These are phyloP conservation scores for Wickerhamomyces chaumierensis DNA, from an alignment of 805 yeast species.

Conservation along the genomic window DNA sequence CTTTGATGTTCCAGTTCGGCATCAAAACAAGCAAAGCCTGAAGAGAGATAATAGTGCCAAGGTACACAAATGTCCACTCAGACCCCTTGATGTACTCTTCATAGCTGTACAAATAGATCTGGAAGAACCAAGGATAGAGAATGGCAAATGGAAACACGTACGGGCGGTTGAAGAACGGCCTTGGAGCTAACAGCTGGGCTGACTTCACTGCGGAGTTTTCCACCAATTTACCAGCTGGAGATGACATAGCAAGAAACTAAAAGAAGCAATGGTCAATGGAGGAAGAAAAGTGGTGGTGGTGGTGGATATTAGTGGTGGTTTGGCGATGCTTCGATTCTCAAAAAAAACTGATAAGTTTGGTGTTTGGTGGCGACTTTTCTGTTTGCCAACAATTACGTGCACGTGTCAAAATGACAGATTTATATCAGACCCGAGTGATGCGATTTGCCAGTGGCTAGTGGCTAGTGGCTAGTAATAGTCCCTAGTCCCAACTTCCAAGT, in stretches of 20 bases:
- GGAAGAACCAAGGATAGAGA: conserved; percentile 62
- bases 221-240: conserved; percentile 33
- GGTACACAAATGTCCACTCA: conserved; percentile 92
- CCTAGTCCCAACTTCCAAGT: too few species aligned
- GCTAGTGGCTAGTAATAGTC: too few species aligned
- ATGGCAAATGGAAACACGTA: conserved; percentile 76
- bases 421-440: too few species aligned
- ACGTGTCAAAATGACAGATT: too few species aligned
- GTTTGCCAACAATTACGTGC: too few species aligned
- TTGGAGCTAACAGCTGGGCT: conserved; percentile 68
- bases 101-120: conserved; percentile 56
- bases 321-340: too few species aligned
- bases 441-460: too few species aligned
- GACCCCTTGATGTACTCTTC: conserved; percentile 77
- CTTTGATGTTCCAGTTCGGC: conserved; percentile 86
- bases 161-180: conserved; percentile 49
- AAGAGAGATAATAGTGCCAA: conserved; percentile 60
- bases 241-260: not conserved
- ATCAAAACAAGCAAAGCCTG: conserved; percentile 73
- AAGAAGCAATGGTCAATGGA: not conserved
- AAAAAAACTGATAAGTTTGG: too few species aligned
- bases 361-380: not conserved
- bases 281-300: not conserved
- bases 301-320: too few species aligned
- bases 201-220: conserved; percentile 60